These are phyloP conservation scores for Rhododendron simsii DNA, from an alignment of 148 eudicot genomes.

Conservation along the genomic window DNA sequence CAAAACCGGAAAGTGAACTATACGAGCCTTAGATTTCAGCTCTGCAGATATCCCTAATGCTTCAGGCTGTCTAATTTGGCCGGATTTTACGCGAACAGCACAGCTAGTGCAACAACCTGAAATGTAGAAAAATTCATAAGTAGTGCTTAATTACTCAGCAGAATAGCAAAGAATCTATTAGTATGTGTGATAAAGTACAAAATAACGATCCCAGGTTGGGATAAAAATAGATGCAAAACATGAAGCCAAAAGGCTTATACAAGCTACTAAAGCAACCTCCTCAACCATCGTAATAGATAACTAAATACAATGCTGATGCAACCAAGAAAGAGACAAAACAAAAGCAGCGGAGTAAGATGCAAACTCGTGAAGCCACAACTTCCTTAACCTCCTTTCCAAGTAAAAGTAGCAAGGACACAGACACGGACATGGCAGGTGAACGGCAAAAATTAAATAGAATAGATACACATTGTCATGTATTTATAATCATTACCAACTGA, in stretches of 20 bases:
- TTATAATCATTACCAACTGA: not conserved
- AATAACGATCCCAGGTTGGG: not conserved
- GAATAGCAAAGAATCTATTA: not conserved
- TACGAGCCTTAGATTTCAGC: constrained; percentile 64
- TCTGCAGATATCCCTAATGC: constrained; percentile 94
- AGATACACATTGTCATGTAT: not conserved
- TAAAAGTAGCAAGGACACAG: not conserved
- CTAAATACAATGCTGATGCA: not conserved
- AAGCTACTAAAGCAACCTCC: not conserved
- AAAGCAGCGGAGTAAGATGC: not conserved
- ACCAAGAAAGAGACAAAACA: not conserved
- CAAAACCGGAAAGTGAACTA: not conserved
- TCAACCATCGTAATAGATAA: not conserved
- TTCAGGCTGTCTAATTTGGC: constrained; percentile 85
- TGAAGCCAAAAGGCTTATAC: not conserved
- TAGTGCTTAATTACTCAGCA: not conserved
- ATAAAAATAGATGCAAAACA: not conserved
- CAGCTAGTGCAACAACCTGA: constrained; percentile 98
- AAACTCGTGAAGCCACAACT: not conserved
- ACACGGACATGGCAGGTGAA: not conserved
- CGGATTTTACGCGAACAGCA: constrained; percentile 91
- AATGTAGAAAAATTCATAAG: constrained; percentile 2
- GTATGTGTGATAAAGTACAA: not conserved
- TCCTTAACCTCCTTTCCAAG: not conserved
- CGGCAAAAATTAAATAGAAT: not conserved